Base-by-base conservation (phyloP, 2,329 filamentous ascomycete genomes). In the Claviceps arundinis region DNA sequence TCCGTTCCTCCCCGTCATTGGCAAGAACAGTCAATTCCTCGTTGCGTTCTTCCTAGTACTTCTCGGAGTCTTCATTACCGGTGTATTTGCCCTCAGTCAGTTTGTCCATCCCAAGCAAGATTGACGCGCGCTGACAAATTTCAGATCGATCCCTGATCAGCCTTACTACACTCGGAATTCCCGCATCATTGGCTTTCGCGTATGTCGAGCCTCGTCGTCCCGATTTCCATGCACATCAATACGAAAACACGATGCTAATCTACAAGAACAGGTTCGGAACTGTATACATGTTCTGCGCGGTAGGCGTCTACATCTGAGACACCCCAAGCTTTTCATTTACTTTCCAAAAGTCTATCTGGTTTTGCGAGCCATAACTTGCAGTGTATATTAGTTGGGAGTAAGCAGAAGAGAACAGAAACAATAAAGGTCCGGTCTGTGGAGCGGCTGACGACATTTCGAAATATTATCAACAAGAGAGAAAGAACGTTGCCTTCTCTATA, bases 241-340 rank as follows among this genome's bases (percentile, higher is more conserved):
- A 19, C 17, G 2, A 24, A 3, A 37, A 24, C 37, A 55, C 14
- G n/a, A 40, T 44, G 50, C 65, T 65, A 51, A 61, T 26, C 13
- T 34, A 1, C n/a, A 19, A 30, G 24, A n/a, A 7, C 64, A 96
- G 91, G 49, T 87, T 95, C 69, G 93, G 93, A 61, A 85, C 91
- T 49, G 89, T 98, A 46, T 96, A 93, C 73, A 95, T 96, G 85
- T 97, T 98, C 72, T 98, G 93, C 72, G 93, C 90, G 55, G 93
- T 93, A 67, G 93, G 93, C 68, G 93, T 98, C 65, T 97, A 98
- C 82, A 89, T 98, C 69, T 98, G 81, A 75, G 68, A 80, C 72
- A 74, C 70, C 72, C 68, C 62, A 54, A 57, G 55, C 65, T 37
- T 40, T 19, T 9, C 22, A 8, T 48, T 26, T 6, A 19, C 47